Conservation (phyloP, 805 yeast species). For the Teunomyces aglyptinius region DNA sequence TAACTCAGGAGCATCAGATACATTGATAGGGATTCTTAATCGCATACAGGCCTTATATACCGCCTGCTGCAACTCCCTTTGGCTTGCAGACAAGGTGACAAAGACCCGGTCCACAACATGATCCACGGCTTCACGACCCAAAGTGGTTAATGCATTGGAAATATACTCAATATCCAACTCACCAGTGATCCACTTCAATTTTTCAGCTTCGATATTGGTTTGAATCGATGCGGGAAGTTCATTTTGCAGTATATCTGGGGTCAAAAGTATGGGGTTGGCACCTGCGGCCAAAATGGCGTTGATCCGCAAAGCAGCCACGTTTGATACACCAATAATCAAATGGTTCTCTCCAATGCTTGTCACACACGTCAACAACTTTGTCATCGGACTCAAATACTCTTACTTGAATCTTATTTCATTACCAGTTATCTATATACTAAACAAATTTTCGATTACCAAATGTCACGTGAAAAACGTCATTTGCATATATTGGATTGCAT, state of each 20-base stretch:
- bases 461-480: slow-evolving; percentile 14
- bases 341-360: slow-evolving; percentile 52
- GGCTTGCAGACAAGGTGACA: slow-evolving; percentile 45
- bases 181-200: slow-evolving; percentile 23
- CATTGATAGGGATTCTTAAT: slow-evolving; percentile 78
- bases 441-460: slow-evolving; percentile 10
- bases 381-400: slow-evolving; percentile 6
- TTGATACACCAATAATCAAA: slow-evolving; percentile 54
- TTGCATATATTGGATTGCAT: neutral
- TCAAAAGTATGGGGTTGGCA: slow-evolving; percentile 50
- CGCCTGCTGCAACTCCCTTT: slow-evolving; percentile 29
- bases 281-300: slow-evolving; percentile 50
- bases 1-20: slow-evolving; percentile 65
- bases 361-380: slow-evolving; percentile 38
- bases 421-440: slow-evolving; percentile 2
- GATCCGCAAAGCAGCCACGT: slow-evolving; percentile 48
- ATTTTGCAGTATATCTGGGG: slow-evolving; percentile 25
- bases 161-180: slow-evolving; percentile 39
- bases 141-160: slow-evolving; percentile 32
- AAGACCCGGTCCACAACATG: slow-evolving; percentile 74
- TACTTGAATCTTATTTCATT: neutral
- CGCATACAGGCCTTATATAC: slow-evolving; percentile 54
- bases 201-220: slow-evolving; percentile 21
- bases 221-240: slow-evolving; percentile 22
- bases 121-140: slow-evolving; percentile 65